Evolutionary conservation across 495 filamentous ascomycete genomes (phyloP).

Genomic region (Penicillium dipodomyicola): DNA sequence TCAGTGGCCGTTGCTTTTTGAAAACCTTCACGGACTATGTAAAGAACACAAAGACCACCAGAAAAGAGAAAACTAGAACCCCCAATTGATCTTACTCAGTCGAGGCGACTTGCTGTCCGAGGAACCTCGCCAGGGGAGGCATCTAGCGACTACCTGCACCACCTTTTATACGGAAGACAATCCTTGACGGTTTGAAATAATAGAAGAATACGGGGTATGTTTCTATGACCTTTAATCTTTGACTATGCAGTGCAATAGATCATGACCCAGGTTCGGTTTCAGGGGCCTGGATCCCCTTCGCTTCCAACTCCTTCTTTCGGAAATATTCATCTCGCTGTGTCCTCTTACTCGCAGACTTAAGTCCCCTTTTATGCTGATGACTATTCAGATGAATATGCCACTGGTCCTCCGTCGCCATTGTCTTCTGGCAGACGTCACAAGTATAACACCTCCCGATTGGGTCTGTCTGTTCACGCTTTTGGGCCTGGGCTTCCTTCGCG

Average conservation of each 20-base stretch:
- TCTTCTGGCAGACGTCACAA: constrained; percentile 73
- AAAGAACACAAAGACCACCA: no score
- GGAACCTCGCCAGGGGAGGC: no score
- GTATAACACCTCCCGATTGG: constrained; percentile 36
- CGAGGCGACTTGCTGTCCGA: no score
- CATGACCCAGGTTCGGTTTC: constrained; percentile 2
- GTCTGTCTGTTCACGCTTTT: constrained; percentile 35
- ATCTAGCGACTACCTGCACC: no score
- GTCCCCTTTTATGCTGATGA: constrained; percentile 53
- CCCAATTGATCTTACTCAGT: no score
- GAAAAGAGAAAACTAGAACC: no score
- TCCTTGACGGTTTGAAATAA: not conserved
- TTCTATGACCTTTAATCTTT: not conserved
- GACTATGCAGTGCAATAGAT: not conserved
- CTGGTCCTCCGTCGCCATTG: constrained; percentile 63
- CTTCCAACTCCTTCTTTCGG: constrained; percentile 19
- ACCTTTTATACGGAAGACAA: no score
- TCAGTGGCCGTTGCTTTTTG: no score
- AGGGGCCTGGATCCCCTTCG: constrained; percentile 2
- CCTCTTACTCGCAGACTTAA: constrained; percentile 36
- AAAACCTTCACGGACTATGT: no score
- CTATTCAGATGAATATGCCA: constrained; percentile 77
- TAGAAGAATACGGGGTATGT: constrained; percentile 1
- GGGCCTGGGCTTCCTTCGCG: constrained; percentile 50
- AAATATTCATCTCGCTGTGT: constrained; percentile 35